Conservation (phyloP, 768 basidiomycete genomes). For the Termitomyces sp. region DNA sequence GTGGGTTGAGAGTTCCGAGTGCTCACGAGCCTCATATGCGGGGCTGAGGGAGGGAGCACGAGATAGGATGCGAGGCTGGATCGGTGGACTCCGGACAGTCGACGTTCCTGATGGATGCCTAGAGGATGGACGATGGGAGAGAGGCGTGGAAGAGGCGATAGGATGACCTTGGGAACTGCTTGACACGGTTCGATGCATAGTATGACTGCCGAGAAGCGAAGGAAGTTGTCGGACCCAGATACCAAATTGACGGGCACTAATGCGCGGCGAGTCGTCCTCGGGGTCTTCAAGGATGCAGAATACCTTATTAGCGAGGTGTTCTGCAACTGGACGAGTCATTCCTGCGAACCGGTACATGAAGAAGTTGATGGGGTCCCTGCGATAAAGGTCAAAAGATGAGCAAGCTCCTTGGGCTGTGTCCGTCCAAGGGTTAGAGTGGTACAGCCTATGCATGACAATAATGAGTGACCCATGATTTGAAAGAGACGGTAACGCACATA, state of each 20-base stretch:
- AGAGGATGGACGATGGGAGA: slow-evolving; percentile 68
- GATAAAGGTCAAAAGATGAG: slow-evolving; percentile 77
- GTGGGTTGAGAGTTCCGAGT: slow-evolving; percentile 40
- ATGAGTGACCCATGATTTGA: slow-evolving; percentile 2
- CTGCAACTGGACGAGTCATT: slow-evolving; percentile 82
- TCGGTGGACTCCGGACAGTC: slow-evolving; percentile 45
- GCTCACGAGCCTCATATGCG: slow-evolving; percentile 36
- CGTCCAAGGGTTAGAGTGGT: slow-evolving; percentile 98
- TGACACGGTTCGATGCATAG: slow-evolving; percentile 55
- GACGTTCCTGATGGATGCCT: slow-evolving; percentile 49
- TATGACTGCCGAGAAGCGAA: slow-evolving; percentile 51
- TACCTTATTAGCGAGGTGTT: slow-evolving; percentile 77
- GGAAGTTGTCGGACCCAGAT: slow-evolving; percentile 83
- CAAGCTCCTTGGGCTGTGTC: slow-evolving; percentile 83
- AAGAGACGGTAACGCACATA: slow-evolving; percentile 55
- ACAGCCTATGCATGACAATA: slow-evolving; percentile 55
- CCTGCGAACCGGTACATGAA: slow-evolving; percentile 88
- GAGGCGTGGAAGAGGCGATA: slow-evolving; percentile 53
- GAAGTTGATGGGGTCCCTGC: slow-evolving; percentile 74
- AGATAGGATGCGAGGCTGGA: slow-evolving; percentile 50
- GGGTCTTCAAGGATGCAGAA: slow-evolving; percentile 75
- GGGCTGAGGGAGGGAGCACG: slow-evolving; percentile 60
- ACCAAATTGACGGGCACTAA: slow-evolving; percentile 81
- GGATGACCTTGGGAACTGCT: slow-evolving; percentile 60
- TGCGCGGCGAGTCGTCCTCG: slow-evolving; percentile 57